These are phyloP conservation scores for Phoma sp. DNA, from an alignment of 2,329 filamentous ascomycete species.

Conservation along the genomic window DNA sequence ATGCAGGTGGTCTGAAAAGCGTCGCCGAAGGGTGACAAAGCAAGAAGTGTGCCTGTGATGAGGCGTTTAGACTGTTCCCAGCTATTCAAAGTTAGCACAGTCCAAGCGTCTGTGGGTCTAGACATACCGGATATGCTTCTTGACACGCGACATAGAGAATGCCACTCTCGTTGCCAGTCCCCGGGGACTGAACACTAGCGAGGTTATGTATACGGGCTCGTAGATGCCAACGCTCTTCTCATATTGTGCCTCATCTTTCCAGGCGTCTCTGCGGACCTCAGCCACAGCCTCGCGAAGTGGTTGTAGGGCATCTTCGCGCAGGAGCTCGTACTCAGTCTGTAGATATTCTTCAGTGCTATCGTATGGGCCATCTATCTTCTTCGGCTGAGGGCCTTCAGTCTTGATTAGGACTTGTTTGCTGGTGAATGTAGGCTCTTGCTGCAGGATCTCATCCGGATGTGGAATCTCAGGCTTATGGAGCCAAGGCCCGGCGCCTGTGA, in stretches of 20 bases:
- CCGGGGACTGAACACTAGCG: constrained; percentile 67
- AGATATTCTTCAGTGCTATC: constrained; percentile 71
- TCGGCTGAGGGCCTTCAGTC: constrained; percentile 31
- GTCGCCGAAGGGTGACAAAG: constrained; percentile 63
- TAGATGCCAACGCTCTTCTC: constrained; percentile 47
- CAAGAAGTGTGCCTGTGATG: constrained; percentile 62
- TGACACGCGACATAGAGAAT: constrained; percentile 72
- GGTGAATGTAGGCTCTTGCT: neutral
- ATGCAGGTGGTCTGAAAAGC: constrained; percentile 70
- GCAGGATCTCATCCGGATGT: constrained; percentile 58
- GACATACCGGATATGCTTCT: constrained; percentile 64
- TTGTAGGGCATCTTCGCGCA: constrained; percentile 76
- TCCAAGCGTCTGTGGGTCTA: too few species aligned
- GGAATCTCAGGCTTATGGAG: constrained; percentile 62
- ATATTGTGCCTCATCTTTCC: constrained; percentile 60
- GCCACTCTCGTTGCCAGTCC: constrained; percentile 72
- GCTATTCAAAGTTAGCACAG: neutral
- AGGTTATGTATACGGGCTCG: constrained; percentile 68
- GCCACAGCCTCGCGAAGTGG: constrained; percentile 72
- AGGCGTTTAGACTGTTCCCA: constrained; percentile 71
- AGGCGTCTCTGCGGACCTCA: constrained; percentile 36
- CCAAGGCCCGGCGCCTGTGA: constrained; percentile 35
- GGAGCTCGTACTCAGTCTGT: constrained; percentile 74
- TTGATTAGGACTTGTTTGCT: constrained; percentile 28
- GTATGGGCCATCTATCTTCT: constrained; percentile 61